phyloP scores from a whole-genome alignment of 2,329 filamentous ascomycete genomes.

The Penicillium sp. region DNA sequence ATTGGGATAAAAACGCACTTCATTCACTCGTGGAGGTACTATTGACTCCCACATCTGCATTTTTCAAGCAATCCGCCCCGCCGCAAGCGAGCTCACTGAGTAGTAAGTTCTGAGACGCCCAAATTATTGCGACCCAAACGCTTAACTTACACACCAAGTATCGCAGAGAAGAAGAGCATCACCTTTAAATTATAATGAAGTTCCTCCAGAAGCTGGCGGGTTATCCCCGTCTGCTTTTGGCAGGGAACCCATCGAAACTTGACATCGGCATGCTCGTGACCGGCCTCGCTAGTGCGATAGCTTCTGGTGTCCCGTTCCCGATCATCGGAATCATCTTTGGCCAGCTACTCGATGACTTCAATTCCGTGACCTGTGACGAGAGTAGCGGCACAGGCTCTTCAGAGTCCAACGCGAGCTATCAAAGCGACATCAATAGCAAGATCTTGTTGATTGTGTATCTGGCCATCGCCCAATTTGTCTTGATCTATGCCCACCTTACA shows the following conservation, averaged over 20 bases:
- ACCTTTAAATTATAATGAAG: constrained; percentile 25
- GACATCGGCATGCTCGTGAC: constrained; percentile 33
- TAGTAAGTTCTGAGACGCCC: neutral
- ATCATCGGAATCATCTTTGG: constrained; percentile 45
- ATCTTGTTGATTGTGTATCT: constrained; percentile 66
- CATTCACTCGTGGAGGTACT: neutral
- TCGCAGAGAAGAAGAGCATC: neutral
- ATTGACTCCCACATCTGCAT: neutral
- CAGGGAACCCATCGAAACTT: constrained; percentile 38
- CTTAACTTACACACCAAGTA: neutral
- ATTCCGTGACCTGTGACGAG: constrained; percentile 32
- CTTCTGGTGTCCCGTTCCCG: constrained; percentile 44
- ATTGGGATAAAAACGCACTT: neutral
- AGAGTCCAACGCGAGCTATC: constrained; percentile 22
- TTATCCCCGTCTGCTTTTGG: constrained; percentile 41
- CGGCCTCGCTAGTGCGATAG: constrained; percentile 35
- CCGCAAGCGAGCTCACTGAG: neutral
- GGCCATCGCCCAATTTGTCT: constrained; percentile 62
- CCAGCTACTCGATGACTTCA: constrained; percentile 44
- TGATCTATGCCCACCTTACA: constrained; percentile 65
- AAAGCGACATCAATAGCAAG: constrained; percentile 49
- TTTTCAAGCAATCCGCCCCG: neutral
- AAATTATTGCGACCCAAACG: neutral
- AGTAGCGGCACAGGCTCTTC: constrained; percentile 11
- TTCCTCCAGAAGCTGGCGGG: constrained; percentile 35